Percentiles rank a stretch among this genome's conserved stretches.
Conservation (phyloP, 2,329 filamentous ascomycete genomes). For the Aspergillus ustus region DNA sequence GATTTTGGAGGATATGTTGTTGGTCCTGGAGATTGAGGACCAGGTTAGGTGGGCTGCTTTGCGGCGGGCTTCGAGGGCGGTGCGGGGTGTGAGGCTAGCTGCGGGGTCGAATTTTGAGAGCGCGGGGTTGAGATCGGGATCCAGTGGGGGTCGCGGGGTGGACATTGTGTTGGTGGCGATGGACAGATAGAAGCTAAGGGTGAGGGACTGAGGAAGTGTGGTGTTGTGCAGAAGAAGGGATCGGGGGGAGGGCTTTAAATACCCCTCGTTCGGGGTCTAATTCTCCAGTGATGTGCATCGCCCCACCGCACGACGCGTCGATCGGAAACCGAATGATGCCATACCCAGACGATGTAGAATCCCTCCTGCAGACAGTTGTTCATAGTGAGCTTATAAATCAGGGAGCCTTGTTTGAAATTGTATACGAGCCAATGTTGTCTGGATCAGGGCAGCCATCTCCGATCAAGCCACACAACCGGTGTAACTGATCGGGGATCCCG, state of each 20-base stretch:
- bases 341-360: not conserved
- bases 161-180: not conserved
- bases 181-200: not conserved
- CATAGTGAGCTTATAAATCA: no score
- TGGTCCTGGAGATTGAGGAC: slow-evolving; percentile 4
- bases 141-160: not conserved
- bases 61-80: slow-evolving; percentile 2
- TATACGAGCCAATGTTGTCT: no score
- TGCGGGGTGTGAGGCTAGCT: not conserved
- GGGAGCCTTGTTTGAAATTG: no score
- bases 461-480: no score
- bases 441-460: no score
- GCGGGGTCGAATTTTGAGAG: not conserved
- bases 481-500: no score
- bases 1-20: slow-evolving; percentile 3
- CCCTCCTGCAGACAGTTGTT: no score
- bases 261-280: not conserved
- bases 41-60: slow-evolving; percentile 2
- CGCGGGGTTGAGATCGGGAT: not conserved
- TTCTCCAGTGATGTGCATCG: not conserved
- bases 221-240: not conserved
- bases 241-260: not conserved
- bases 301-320: not conserved
- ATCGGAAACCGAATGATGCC: not conserved
- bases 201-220: not conserved